These are phyloP conservation scores for Dothiorella sarmentorum DNA, from an alignment of 2,329 filamentous ascomycete genomes.

Conservation along the genomic window DNA sequence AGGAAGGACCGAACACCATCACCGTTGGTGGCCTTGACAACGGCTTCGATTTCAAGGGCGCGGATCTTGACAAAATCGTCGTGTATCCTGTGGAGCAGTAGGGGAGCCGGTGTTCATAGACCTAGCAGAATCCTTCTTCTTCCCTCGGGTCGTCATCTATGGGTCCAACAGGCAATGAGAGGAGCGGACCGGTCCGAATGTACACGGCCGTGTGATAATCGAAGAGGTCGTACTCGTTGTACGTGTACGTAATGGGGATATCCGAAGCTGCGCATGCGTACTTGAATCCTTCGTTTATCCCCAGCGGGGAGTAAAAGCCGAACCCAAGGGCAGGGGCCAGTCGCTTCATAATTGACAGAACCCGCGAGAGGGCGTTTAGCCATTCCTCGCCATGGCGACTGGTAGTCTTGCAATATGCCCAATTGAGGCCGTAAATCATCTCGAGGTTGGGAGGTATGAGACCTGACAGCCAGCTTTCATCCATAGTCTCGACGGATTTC, in stretches of 20 bases:
- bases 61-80: slow-evolving; percentile 57
- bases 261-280: neutral
- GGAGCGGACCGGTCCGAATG: neutral
- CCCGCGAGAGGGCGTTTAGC: neutral
- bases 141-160: too few relatives aligned
- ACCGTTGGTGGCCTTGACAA: slow-evolving; percentile 57
- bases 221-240: neutral
- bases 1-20: slow-evolving; percentile 56
- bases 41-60: slow-evolving; percentile 55
- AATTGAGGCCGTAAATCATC: neutral
- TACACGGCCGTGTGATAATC: neutral
- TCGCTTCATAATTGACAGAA: neutral
- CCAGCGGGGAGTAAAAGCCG: neutral
- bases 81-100: slow-evolving; percentile 55
- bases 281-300: neutral
- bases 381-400: neutral
- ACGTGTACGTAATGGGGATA: neutral
- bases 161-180: neutral
- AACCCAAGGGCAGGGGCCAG: neutral
- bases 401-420: neutral
- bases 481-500: neutral
- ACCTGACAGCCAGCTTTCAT: neutral
- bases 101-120: too few relatives aligned
- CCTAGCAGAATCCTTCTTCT: too few relatives aligned
- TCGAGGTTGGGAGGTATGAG: neutral